Evolutionary conservation across 106 monocot genomes (phyloP), one percentile per base, ranked within the genome.

Genomic region (Iris macrosiphon): DNA sequence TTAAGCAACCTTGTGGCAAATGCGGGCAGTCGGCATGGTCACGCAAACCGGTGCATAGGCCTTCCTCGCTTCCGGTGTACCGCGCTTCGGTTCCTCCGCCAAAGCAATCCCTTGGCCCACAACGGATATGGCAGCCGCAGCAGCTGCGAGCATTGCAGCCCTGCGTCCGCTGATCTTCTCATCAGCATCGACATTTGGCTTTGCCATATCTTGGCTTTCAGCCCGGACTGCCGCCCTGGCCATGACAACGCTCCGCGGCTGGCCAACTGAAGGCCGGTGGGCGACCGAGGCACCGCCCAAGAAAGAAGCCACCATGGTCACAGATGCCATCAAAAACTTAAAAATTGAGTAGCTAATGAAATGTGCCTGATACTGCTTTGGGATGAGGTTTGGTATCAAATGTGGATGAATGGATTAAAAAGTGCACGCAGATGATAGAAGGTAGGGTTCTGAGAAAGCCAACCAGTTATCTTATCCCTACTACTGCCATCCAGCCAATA

Each of bases 271-370:
- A n/a, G n/a, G n/a, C n/a, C n/a, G n/a, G n/a, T n/a, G n/a, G n/a
- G n/a, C n/a, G n/a, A n/a, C n/a, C n/a, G n/a, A n/a, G n/a, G n/a
- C n/a, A n/a, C n/a, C n/a, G n/a, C n/a, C n/a, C n/a, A 72, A 19
- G 47, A 91, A 73, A 71, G 87, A 80, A 22, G 93, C 59, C 27
- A 67, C 60, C n/a, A 77, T 70, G 66, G 80, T 75, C 58, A 88
- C 66, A 71, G 84, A 85, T 40, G 84, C 79, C 79, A 79, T 79
- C 2, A n/a, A n/a, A 31, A 6, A 8, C n/a, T n/a, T n/a, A n/a
- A n/a, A n/a, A n/a, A n/a, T n/a, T n/a, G n/a, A n/a, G n/a, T n/a
- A n/a, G n/a, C n/a, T n/a, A n/a, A n/a, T n/a, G n/a, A n/a, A n/a
- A n/a, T n/a, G n/a, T n/a, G n/a, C n/a, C n/a, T n/a, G n/a, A n/a